Base-by-base conservation (phyloP, 805 yeast species). In the Candida rishiriensis region DNA sequence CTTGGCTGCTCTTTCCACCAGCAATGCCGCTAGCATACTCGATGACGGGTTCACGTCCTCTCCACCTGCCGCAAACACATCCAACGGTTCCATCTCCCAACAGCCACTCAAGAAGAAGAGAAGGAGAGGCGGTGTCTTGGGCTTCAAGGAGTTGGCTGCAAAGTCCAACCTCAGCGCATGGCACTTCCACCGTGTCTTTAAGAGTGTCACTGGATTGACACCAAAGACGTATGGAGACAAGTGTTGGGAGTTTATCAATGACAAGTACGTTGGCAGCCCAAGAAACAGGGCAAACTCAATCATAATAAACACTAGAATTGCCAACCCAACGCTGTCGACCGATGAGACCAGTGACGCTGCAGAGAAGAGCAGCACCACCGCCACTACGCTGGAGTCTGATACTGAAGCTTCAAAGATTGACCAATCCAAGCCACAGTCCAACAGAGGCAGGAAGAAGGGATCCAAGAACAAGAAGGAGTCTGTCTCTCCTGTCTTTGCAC, bases 141-240 rank as follows among this genome's bases (percentile, higher is more conserved):
- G 90, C 0, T 88, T 88, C 69, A 85, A 87, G 62, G 96, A 88
- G 61, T 72, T 88, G 57, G 96, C 96, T 9, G 81, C 87, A 16
- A 85, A 88, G 59, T 82, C 89, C 10, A 84, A 84, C 52, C 73
- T 88, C 47, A 78, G 88, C 10, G 93, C 96, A 21, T 88, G 96
- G 96, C 96, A 88, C 64, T 88, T 88, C 65, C 96, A 88, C 69
- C 71, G 96, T 41, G 95, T 88, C 18, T 88, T 88, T 71, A 84
- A 88, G 64, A 77, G 83, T 43, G 86, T 88, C 48, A 85, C 95
- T 5, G 91, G 95, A 2, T 73, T 87, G 46, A 88, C 96, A 1
- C 95, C 95, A 18, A 86, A 88, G 68, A 83, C 87, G 7, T 88
- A 88, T 56, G 96, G 96, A 41, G 95, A 88, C 58, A 80, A 81